phyloP scores from a whole-genome alignment of 139 green algal genomes.

The Coccomyxa sp. region DNA sequence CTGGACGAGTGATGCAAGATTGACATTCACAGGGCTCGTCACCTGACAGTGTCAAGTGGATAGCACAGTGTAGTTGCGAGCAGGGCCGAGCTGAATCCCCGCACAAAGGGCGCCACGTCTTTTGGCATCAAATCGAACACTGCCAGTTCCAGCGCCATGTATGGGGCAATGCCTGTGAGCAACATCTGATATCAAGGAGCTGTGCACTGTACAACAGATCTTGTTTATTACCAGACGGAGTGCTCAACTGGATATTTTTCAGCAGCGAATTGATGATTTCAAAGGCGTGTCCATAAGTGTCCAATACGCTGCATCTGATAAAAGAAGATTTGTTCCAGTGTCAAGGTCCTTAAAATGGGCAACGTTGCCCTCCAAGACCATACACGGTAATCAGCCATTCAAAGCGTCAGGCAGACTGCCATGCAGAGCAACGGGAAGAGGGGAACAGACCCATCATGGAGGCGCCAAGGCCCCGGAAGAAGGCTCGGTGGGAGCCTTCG shows the following conservation, averaged over 20 bases:
- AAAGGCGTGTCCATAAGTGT: neutral
- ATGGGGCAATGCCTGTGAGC: slow-evolving; percentile 65
- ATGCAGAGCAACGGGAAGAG: neutral
- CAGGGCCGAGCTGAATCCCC: slow-evolving; percentile 63
- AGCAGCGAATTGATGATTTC: neutral
- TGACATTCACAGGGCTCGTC: neutral
- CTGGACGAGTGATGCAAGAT: too few species aligned
- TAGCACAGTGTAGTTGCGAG: slow-evolving; percentile 68
- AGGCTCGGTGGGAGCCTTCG: slow-evolving; percentile 53
- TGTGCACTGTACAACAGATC: neutral
- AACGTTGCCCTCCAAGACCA: neutral
- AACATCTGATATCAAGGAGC: neutral
- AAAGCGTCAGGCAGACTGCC: too few species aligned
- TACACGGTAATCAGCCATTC: neutral
- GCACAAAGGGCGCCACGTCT: slow-evolving; percentile 47
- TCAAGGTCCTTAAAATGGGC: neutral
- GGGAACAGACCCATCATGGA: slow-evolving; percentile 47
- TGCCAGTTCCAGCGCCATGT: slow-evolving; percentile 76
- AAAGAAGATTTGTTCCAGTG: neutral
- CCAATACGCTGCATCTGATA: neutral
- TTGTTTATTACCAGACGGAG: neutral
- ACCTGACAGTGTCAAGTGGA: slow-evolving; percentile 72
- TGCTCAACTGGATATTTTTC: neutral
- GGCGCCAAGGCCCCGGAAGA: slow-evolving; percentile 66
- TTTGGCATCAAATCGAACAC: slow-evolving; percentile 56